phyloP scores from a whole-genome alignment of 345 rosid species.

The Hibiscus mutabilis region DNA sequence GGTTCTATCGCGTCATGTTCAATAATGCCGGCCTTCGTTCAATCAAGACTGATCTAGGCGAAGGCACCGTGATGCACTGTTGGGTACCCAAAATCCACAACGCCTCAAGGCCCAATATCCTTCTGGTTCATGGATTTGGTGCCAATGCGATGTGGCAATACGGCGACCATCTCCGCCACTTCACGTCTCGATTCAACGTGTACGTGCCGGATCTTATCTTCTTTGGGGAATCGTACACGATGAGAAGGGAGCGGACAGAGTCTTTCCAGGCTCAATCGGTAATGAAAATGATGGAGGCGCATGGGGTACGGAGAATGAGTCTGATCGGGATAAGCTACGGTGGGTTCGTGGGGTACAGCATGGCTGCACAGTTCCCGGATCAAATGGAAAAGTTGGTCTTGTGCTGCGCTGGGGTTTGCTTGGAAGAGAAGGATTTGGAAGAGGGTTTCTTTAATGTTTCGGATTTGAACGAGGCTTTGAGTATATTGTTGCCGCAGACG shows the following conservation, averaged over 20 bases:
- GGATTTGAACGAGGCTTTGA: conserved; percentile 53
- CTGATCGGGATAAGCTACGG: conserved; percentile 53
- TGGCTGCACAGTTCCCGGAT: conserved; percentile 52
- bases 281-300: conserved; percentile 44
- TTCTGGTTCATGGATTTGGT: conserved; percentile 76
- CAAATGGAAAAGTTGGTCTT: conserved; percentile 44
- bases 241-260: conserved; percentile 39
- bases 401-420: too few relatives aligned
- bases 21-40: conserved; percentile 39
- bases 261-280: conserved; percentile 59
- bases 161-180: conserved; percentile 45
- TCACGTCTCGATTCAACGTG: conserved; percentile 55
- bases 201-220: conserved; percentile 21
- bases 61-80: conserved; percentile 62
- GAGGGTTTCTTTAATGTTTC: conserved; percentile 58
- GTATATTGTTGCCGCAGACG: conserved; percentile 60
- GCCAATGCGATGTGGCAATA: conserved; percentile 90
- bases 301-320: conserved; percentile 37
- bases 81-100: conserved; percentile 52
- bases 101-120: conserved; percentile 39
- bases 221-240: conserved; percentile 53
- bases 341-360: conserved; percentile 36
- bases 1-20: too few relatives aligned
- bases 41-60: conserved; percentile 37
- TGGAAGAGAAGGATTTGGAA: conserved; percentile 32